phyloP scores from a whole-genome alignment of 768 basidiomycete species.

The Ramaria sp. region DNA sequence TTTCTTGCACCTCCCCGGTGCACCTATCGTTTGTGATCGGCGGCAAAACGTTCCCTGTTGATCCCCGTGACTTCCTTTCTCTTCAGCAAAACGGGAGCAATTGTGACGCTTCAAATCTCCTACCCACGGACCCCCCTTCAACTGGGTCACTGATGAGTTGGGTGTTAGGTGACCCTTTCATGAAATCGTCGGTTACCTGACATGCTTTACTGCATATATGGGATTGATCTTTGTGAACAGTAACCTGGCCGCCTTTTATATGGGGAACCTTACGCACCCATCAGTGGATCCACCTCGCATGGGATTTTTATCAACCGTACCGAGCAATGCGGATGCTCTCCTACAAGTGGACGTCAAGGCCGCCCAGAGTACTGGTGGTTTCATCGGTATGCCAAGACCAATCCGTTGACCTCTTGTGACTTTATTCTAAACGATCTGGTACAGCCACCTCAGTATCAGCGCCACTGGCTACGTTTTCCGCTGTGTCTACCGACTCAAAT shows the following conservation, averaged over 20 bases:
- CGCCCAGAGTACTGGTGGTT: not conserved
- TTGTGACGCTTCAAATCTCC: not conserved
- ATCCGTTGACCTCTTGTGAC: not conserved
- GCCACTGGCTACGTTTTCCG: not conserved
- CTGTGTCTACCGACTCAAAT: not conserved
- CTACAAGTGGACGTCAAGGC: not conserved
- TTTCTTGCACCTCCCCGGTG: not conserved
- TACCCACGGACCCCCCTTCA: not conserved
- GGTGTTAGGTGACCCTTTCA: constrained; percentile 5
- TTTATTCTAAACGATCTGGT: not conserved
- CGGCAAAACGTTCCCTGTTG: constrained; percentile 5
- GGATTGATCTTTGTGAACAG: not conserved
- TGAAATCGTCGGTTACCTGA: constrained; percentile 6
- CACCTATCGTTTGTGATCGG: constrained; percentile 4
- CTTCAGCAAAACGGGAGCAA: not conserved
- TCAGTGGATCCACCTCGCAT: constrained; percentile 7
- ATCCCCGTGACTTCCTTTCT: constrained; percentile 8
- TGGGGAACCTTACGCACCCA: constrained; percentile 6
- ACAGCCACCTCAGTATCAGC: not conserved
- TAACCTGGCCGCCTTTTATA: constrained; percentile 6
- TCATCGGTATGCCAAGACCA: not conserved
- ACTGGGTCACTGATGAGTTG: constrained; percentile 4
- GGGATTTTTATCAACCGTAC: constrained; percentile 8
- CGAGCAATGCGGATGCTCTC: not conserved
- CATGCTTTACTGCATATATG: not conserved